These are phyloP conservation scores for Aegilops bicornis DNA, from an alignment of 176 grass and related monocot species.

Conservation along the genomic window DNA sequence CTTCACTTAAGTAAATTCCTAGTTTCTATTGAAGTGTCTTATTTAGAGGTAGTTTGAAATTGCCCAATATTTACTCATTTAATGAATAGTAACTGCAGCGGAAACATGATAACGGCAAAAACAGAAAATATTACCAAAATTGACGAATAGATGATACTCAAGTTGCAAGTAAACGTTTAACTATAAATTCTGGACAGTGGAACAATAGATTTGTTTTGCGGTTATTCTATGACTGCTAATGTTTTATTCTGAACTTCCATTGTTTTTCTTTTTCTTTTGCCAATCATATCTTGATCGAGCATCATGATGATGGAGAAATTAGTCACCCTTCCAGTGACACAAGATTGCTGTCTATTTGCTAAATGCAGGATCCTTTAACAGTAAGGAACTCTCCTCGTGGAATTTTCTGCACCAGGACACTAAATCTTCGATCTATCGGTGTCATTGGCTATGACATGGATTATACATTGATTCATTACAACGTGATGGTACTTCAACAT, in stretches of 20 bases:
- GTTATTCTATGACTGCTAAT: not conserved
- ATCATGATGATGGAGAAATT: conserved; percentile 11
- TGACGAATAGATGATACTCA: conserved; percentile 3
- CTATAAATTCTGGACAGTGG: not conserved
- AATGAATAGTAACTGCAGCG: not conserved
- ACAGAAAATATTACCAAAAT: conserved; percentile 1
- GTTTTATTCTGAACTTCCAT: conserved; percentile 22
- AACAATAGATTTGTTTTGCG: conserved; percentile 4
- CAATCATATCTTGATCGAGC: conserved; percentile 11
- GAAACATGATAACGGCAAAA: not conserved
- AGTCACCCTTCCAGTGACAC: conserved; percentile 6
- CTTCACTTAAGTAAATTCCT: not conserved
- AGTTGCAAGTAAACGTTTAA: not conserved
- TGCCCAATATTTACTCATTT: not conserved
- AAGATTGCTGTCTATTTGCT: conserved; percentile 21
- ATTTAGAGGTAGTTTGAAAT: not conserved
- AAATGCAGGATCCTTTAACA: conserved; percentile 73
- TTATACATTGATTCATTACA: conserved; percentile 96
- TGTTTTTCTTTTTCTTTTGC: not conserved
- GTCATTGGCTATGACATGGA: conserved; percentile 98
- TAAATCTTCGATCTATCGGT: conserved; percentile 94
- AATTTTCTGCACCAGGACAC: conserved; percentile 92
- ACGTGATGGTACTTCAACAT: conserved; percentile 71
- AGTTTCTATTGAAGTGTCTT: not conserved
- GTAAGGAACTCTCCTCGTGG: conserved; percentile 80